Percentiles rank a stretch among this genome's conserved stretches.
Conservation (phyloP, 176 grass and related monocot genomes). For the Phoenix roebelenii region DNA sequence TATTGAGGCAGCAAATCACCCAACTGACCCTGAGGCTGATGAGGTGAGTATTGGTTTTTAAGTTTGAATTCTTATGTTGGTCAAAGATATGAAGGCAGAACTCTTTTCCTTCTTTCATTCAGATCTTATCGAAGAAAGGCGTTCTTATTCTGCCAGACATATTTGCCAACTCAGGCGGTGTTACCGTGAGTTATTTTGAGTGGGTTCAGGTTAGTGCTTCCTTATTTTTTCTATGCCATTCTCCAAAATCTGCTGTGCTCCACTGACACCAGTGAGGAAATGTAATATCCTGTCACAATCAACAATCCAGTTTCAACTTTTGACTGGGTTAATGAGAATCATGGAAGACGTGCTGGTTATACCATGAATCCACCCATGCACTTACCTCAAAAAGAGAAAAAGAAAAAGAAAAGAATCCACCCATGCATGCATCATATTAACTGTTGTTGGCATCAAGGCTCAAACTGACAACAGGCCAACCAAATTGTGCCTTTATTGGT, state of each 20-base stretch:
- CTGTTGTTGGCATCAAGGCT: no score
- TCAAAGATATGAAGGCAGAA: not conserved
- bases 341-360: no score
- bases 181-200: conserved; percentile 95
- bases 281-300: not conserved
- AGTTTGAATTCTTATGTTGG: not conserved
- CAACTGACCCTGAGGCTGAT: conserved; percentile 86
- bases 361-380: no score
- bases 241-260: not conserved
- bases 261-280: no score
- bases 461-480: no score
- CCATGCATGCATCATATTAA: no score
- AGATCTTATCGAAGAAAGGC: conserved; percentile 95
- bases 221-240: not conserved
- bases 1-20: conserved; percentile 97
- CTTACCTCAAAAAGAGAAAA: no score
- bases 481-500: no score
- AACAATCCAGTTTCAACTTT: not conserved
- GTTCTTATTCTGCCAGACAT: conserved; percentile 83
- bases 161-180: conserved; percentile 90
- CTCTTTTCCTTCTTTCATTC: not conserved
- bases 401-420: no score
- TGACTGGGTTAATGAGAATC: no score
- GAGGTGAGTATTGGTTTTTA: conserved; percentile 38
- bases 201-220: conserved; percentile 66